Base-by-base conservation (phyloP, 352 stramenopile species). In the Phytopythium montanum region DNA sequence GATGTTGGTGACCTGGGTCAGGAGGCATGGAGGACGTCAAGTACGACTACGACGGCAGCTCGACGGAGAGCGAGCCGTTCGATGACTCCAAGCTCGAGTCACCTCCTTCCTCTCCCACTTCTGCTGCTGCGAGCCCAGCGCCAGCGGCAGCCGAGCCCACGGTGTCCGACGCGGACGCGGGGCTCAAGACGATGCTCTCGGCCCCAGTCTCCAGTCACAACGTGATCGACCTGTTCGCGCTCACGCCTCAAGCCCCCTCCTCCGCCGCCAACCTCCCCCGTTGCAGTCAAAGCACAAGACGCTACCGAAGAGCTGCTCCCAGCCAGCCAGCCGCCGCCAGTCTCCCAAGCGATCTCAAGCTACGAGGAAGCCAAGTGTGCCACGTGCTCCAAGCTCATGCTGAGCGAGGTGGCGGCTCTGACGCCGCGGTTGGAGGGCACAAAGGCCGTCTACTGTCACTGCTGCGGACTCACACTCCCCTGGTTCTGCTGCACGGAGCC, bases 21-120 rank as follows among this genome's bases (percentile, higher is more conserved):
- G 14, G 1, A 2, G 38, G 39, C 39, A 21, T 25, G 18, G 39
- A 18, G 39, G 39, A 21, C 39, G 39, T 25, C 39, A 46, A 25
- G 19, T 46, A 46, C 39, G 23, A 50, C 48, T 41, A 74, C 42
- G 66, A 59, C 34, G 62, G 62, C 14, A 66, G 59, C 38, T 70
- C 66, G 36, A 73, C 66, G 8, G 66, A 74, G 52, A 74, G 66
- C 59, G 63, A 74, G 60, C 58, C 46, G 50, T 70, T 64, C 39
- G 63, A 70, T 41, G 51, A 44, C n/a, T 28, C 19, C 8, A 29
- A 55, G 49, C 5, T n/a, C 12, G 39, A 10, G 39, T 1, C 19
- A n/a, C 39, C 5, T 18, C 39, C 39, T 46, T n/a, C 29, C 19
- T 23, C 21, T 5, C 13, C 13, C 3, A 10, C 33, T n/a, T 8